These are phyloP conservation scores for Marasmius oreades DNA, from an alignment of 1,284 basidiomycete genomes.

Conservation along the genomic window DNA sequence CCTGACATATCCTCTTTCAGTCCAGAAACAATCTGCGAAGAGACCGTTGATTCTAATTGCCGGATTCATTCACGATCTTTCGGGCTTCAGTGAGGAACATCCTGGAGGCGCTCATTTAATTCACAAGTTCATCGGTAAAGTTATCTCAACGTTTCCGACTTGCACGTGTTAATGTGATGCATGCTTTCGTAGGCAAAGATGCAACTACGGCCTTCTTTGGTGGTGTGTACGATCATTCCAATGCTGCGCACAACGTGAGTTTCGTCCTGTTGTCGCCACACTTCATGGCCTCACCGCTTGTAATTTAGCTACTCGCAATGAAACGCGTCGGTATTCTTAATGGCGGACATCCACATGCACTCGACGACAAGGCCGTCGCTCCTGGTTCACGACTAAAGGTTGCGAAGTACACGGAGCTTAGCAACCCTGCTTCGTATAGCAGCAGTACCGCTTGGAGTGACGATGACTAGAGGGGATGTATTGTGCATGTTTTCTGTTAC, in stretches of 20 bases:
- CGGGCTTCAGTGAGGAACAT: constrained; percentile 86
- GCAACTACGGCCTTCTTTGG: constrained; percentile 93
- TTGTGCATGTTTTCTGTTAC: neutral
- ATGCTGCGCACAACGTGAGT: constrained; percentile 83
- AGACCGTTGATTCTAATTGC: constrained; percentile 80
- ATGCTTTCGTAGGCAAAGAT: constrained; percentile 58
- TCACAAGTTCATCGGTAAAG: constrained; percentile 63
- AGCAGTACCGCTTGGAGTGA: constrained; percentile 41
- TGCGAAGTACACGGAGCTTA: constrained; percentile 60
- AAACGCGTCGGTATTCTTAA: constrained; percentile 86
- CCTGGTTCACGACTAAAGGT: constrained; percentile 69
- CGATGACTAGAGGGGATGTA: constrained; percentile 19
- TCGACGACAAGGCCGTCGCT: constrained; percentile 59
- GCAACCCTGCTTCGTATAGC: constrained; percentile 38
- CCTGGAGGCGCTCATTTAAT: constrained; percentile 74
- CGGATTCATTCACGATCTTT: constrained; percentile 90
- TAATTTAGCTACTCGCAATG: constrained; percentile 47
- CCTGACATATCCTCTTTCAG: constrained; percentile 32
- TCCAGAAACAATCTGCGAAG: constrained; percentile 72
- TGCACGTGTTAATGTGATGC: constrained; percentile 67
- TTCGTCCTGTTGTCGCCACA: neutral
- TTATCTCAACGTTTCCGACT: constrained; percentile 78
- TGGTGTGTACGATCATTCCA: constrained; percentile 91
- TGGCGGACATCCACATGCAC: constrained; percentile 61
- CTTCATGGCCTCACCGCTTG: constrained; percentile 2